Evolutionary conservation across 2,329 filamentous ascomycete species (phyloP).

Genomic region (Thielaviopsis punctulata): DNA sequence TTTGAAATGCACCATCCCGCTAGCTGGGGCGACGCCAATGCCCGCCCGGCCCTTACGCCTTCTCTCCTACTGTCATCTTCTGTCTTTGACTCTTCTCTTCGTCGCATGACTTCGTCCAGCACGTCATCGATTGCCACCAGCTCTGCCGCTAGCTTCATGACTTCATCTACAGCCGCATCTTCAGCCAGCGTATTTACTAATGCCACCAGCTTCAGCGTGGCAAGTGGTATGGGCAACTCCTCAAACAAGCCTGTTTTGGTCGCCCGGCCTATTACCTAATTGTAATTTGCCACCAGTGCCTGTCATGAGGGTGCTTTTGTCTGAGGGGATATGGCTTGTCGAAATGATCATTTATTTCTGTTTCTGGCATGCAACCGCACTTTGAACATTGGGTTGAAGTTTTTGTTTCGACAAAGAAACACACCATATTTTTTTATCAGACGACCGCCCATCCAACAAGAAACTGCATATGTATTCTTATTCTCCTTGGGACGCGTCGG

Average conservation of each 20-base stretch:
- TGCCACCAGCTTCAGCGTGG: slow-evolving; percentile 8
- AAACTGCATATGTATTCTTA: not conserved
- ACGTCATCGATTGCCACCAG: slow-evolving; percentile 4
- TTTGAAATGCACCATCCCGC: slow-evolving; percentile 10
- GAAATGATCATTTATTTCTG: too few relatives aligned
- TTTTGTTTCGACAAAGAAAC: too few relatives aligned
- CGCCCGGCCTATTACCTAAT: not conserved
- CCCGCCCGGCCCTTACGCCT: slow-evolving; percentile 7
- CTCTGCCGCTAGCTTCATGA: slow-evolving; percentile 9
- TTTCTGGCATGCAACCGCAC: too few relatives aligned
- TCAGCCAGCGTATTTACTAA: slow-evolving; percentile 4
- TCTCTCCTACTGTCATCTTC: slow-evolving; percentile 9
- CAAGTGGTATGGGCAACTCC: not conserved
- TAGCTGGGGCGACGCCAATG: slow-evolving; percentile 6
- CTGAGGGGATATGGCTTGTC: too few relatives aligned
- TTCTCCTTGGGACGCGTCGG: not conserved
- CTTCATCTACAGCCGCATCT: slow-evolving; percentile 3
- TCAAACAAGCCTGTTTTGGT: not conserved
- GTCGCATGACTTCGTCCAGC: slow-evolving; percentile 6
- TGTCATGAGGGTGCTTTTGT: not conserved
- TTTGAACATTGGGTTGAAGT: too few relatives aligned
- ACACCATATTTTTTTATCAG: too few relatives aligned
- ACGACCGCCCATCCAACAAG: not conserved
- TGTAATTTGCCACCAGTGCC: not conserved
- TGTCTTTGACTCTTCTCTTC: slow-evolving; percentile 3